Base-by-base conservation (phyloP, 1,284 basidiomycete genomes). In the Ceratobasidium sp. region DNA sequence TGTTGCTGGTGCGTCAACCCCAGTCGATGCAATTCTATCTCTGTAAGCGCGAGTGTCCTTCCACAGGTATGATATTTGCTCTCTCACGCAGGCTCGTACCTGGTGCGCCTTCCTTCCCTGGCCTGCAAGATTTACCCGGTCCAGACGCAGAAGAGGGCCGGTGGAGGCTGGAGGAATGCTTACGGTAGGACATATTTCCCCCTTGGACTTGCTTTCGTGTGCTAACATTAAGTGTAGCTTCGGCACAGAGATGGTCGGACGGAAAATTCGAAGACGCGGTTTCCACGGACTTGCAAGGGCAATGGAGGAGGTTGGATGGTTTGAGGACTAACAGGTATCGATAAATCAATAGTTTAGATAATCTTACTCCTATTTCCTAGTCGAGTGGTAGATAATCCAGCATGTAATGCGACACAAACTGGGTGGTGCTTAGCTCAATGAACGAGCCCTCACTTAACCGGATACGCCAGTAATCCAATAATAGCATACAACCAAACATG, bases 271-370 rank as follows among this genome's bases (percentile, higher is more conserved):
- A 29, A 63, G 76, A 46, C 69, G 63, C 11, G 75, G 72, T 31
- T 74, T 74, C 46, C 68, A 58, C 11, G 76, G 76, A n/a, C 61
- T 77, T 7, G 76, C 76, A 41, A 54, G 66, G 34, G 76, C 74
- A 1, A 76, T 77, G 76, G 76, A 77, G 46, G 71, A 75, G 29
- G 74, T 76, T 4, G 76, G 76, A 5, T 76, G 76, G 76, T 77
- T 73, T 63, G 74, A 75, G 37, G 66, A 69, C 27, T 69, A 34
- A 31, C 39, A 6, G 48, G 24, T 51, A 39, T 8, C 4, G 8
- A 39, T 6, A 11, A 39, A 8, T 39, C 37, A 39, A 39, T 39
- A 39, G 9, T 8, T 39, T 39, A 11, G 37, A 39, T 39, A 9
- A 39, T 39, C 9, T 39, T 39, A 39, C 37, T 39, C 8, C 37